Evolutionary conservation across 208 protist genomes (phyloP).

Genomic region (Leishmania arabica): DNA sequence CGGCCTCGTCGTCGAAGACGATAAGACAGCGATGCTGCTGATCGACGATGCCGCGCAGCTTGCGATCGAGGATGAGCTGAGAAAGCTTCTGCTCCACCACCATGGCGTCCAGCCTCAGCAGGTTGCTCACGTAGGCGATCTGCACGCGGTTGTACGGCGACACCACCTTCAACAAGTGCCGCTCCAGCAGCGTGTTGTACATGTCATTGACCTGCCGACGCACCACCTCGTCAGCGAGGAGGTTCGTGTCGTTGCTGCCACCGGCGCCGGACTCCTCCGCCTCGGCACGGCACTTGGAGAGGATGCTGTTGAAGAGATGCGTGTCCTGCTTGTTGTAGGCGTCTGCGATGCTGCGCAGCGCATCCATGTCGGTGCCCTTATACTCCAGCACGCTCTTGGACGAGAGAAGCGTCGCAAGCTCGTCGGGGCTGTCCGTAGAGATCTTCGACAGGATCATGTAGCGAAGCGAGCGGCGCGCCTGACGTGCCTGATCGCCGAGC

Average conservation of each 20-base stretch:
- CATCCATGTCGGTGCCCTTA: constrained; percentile 87
- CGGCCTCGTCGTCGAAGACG: constrained; percentile 86
- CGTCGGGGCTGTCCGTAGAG: constrained; percentile 66
- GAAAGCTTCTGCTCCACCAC: constrained; percentile 91
- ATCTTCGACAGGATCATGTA: constrained; percentile 99
- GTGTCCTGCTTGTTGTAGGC: constrained; percentile 96
- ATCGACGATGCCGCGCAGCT: constrained; percentile 94
- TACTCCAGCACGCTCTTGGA: constrained; percentile 95
- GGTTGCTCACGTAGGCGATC: constrained; percentile 93
- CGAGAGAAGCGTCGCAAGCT: constrained; percentile 74
- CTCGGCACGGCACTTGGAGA: constrained; percentile 36
- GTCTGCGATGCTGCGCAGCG: constrained; percentile 94
- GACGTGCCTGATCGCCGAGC: constrained; percentile 77
- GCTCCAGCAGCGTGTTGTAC: constrained; percentile 96
- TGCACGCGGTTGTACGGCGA: constrained; percentile 97
- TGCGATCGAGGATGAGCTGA: constrained; percentile 99
- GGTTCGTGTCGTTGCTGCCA: constrained; percentile 35
- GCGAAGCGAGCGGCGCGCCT: constrained; percentile 92
- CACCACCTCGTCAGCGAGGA: constrained; percentile 91
- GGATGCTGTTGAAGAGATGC: constrained; percentile 91
- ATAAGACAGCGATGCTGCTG: constrained; percentile 92
- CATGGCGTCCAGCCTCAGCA: constrained; percentile 88
- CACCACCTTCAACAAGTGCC: constrained; percentile 96
- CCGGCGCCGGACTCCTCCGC: constrained; percentile 16
- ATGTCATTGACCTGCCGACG: constrained; percentile 93